Evolutionary conservation across 1,139 yeast genomes (phyloP), one percentile per base, ranked within the genome.

Genomic region (Taphrina betulina): DNA sequence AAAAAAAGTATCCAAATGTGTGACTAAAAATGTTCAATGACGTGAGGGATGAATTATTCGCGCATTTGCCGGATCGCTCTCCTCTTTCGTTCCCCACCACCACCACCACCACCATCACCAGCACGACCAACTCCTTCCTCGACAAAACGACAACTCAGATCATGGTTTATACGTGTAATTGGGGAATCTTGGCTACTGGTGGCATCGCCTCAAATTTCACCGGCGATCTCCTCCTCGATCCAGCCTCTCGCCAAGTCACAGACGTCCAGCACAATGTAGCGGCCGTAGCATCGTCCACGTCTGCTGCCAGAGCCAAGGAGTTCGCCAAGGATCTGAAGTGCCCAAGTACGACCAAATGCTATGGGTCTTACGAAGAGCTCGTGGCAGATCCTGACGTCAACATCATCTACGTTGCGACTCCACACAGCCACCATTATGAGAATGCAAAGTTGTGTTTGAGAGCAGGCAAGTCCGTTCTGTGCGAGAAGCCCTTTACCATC

Each of bases 401-500:
- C 58, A 71, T 78, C 23, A 75, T 81, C 34, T 81, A 81, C 65
- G 70, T 81, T 45, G 85, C 82, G 2, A 75, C 82, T 4, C 85
- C 85, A 2, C 84, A 81, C 68, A 69, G 74, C 7, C 71, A 72
- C 61, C 86, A 81, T 66, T 76, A 77, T 60, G 75, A 74, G 35
- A 77, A 75, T 61, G 77, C 77, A 17, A 68, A 74, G 53, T 65
- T 69, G 40, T 81, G 82, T n/a, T 70, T 81, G 61, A 68, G 71
- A 17, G 72, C 77, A 38, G 80, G 77, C n/a, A 77, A 77, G 64
- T 79, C 80, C 65, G 82, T 80, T 26, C 70, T 81, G 54, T 77
- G 82, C 63, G 86, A 81, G 64, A 81, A 81, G 67, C 83, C 85
- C 1, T 72, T 80, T 62, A 77, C 83, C 1, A 73, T 81, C 50